Percentiles rank a stretch among this genome's conserved stretches.
Evolutionary conservation across 1,284 basidiomycete species (phyloP).

Genomic region (Boletus smithii): DNA sequence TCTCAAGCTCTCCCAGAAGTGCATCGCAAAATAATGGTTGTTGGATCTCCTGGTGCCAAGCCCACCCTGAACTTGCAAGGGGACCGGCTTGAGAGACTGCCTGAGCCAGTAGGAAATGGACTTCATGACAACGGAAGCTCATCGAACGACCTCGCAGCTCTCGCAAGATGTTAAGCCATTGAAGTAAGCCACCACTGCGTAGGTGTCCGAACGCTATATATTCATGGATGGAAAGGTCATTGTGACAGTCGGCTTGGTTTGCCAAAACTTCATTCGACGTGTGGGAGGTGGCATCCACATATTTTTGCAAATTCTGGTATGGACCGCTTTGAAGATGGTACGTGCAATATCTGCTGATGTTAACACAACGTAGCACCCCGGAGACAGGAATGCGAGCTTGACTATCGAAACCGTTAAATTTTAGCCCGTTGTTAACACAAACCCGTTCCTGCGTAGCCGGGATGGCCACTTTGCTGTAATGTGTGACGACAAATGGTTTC

Average conservation of each 20-base stretch:
- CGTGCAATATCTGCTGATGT: neutral
- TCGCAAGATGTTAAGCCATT: neutral
- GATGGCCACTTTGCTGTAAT: neutral
- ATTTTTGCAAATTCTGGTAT: neutral
- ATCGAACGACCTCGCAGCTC: neutral
- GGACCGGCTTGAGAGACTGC: neutral
- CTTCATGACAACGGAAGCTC: neutral
- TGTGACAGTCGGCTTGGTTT: no score
- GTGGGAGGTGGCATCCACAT: neutral
- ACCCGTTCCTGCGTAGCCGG: neutral
- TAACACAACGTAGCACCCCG: neutral
- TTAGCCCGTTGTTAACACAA: neutral
- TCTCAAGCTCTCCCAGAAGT: neutral
- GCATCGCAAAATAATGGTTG: neutral
- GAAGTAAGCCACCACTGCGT: no score
- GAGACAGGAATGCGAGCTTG: neutral
- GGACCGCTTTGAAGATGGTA: neutral
- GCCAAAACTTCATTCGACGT: no score
- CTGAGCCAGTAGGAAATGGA: neutral
- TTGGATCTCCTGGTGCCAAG: neutral
- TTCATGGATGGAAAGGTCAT: no score
- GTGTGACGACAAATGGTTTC: slow-evolving; percentile 24
- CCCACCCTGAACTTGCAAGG: neutral
- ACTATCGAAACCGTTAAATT: neutral
- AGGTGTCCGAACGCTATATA: no score